Evolutionary conservation across 345 rosid species (phyloP).

Genomic region (Citrus hindsii): DNA sequence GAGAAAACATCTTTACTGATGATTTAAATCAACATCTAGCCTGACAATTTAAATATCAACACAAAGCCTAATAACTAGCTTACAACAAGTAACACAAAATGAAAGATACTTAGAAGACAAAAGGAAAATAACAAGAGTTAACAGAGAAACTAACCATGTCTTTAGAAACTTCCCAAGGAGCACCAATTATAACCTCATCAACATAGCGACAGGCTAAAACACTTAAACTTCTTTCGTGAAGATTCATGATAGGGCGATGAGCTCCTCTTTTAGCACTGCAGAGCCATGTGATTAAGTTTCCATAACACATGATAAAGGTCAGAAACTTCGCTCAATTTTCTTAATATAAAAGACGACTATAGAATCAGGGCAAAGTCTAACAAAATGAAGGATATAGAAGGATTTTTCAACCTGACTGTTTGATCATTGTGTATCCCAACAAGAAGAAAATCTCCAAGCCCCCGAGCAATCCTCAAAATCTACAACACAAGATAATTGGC

Average conservation of each 20-base stretch:
- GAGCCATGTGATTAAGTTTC: slow-evolving; percentile 2
- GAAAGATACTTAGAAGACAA: not conserved
- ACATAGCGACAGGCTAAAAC: slow-evolving; percentile 76
- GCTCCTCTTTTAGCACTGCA: slow-evolving; percentile 67
- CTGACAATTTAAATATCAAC: not conserved
- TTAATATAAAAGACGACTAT: not conserved
- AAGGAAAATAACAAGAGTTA: not conserved
- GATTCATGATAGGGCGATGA: slow-evolving; percentile 79
- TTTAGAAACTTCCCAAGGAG: slow-evolving; percentile 66
- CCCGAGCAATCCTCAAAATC: slow-evolving; percentile 67
- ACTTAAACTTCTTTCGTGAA: slow-evolving; percentile 78
- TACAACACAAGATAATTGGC: slow-evolving; percentile 9
- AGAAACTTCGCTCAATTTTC: not conserved
- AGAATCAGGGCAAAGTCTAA: not conserved
- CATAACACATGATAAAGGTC: not conserved
- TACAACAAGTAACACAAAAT: not conserved
- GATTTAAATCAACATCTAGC: not conserved
- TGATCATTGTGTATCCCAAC: slow-evolving; percentile 74
- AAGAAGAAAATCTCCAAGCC: slow-evolving; percentile 77
- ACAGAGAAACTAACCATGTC: slow-evolving; percentile 53
- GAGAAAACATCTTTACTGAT: not conserved
- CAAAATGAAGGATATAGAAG: not conserved
- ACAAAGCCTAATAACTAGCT: not conserved
- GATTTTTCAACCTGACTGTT: slow-evolving; percentile 47
- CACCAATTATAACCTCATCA: slow-evolving; percentile 81